Conservation (phyloP, 1,284 basidiomycete genomes). For the Naganishia liquefaciens region DNA sequence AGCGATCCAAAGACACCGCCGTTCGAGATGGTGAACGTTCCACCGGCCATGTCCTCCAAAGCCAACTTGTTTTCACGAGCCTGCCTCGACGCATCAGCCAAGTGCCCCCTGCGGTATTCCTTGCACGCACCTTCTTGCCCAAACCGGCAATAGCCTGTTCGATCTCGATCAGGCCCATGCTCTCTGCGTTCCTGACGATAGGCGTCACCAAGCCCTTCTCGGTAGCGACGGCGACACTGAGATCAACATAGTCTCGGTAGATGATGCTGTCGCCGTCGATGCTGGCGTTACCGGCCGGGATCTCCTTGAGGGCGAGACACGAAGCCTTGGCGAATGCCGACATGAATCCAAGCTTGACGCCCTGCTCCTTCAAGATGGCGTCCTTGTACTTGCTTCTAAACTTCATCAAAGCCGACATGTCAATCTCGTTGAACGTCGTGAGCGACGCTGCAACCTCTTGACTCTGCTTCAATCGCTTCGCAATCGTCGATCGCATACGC, state of each 20-base stretch:
- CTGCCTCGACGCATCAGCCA: slow-evolving; percentile 50
- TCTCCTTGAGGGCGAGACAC: slow-evolving; percentile 82
- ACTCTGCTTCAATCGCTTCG: slow-evolving; percentile 95
- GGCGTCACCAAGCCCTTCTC: slow-evolving; percentile 97
- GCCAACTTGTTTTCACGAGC: slow-evolving; percentile 92
- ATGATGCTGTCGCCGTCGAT: slow-evolving; percentile 93
- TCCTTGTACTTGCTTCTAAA: slow-evolving; percentile 97
- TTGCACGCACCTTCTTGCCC: slow-evolving; percentile 74
- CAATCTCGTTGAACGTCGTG: slow-evolving; percentile 99
- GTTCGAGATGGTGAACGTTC: slow-evolving; percentile 98
- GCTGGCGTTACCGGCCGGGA: slow-evolving; percentile 90
- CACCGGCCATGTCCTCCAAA: slow-evolving; percentile 95
- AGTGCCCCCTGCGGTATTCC: background rate
- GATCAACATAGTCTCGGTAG: slow-evolving; percentile 91
- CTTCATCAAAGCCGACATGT: slow-evolving; percentile 94
- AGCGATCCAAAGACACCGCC: slow-evolving; percentile 98
- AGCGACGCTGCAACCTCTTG: slow-evolving; percentile 96
- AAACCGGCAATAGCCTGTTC: slow-evolving; percentile 88
- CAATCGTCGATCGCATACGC: slow-evolving; percentile 94
- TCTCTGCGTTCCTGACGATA: slow-evolving; percentile 87
- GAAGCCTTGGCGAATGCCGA: slow-evolving; percentile 91
- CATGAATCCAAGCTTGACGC: slow-evolving; percentile 99
- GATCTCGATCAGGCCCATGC: slow-evolving; percentile 83
- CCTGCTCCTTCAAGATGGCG: slow-evolving; percentile 83
- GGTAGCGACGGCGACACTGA: slow-evolving; percentile 93